Evolutionary conservation across 2,329 filamentous ascomycete species (phyloP), one percentile per base, ranked within the genome.

Genomic region (Diaporthe caulivora): DNA sequence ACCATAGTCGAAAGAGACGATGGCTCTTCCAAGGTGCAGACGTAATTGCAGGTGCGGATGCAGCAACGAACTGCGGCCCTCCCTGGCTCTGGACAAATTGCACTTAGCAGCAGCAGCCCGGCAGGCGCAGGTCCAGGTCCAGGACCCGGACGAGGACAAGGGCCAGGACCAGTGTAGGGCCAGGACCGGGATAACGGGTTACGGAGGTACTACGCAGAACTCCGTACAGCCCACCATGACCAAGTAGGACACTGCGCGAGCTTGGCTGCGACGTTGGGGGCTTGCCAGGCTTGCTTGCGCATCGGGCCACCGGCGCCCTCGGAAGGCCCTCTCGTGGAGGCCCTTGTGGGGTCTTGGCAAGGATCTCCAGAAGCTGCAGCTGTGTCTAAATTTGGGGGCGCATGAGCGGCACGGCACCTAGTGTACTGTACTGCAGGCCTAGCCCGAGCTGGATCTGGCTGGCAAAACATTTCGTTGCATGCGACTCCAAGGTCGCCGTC

Each of bases 241-340:
- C n/a, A n/a, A n/a, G n/a, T n/a, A n/a, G n/a, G n/a, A n/a, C 53
- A 70, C 64, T 73, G 70, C 70, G 73, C 71, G 73, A 74, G 73
- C 70, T 72, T 72, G 54, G 62, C 51, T 51, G 60, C 70, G 57
- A 54, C 73, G 70, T 64, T 40, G 37, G 73, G 72, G 55, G 31
- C 29, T 18, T 24, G 18, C 40, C 37, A 40, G 37, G 7, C 2
- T 40, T 40, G 37, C 37, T 13, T 62, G 34, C 29, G 21, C 31
- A 29, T 37, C 57, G 64, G 62, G 44, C 47, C 34, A n/a, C 70
- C 57, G 42, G 57, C 47, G 34, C 57, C 51, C 37, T 67, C 62
- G 62, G 47, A 29, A 13, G 31, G 44, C 44, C 62, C 51, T 34
- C 37, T 40, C n/a, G n/a, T 40, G 37, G 37, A 6, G 7, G 11